phyloP scores from a whole-genome alignment of 257 asterid species.

The Vinca minor region DNA sequence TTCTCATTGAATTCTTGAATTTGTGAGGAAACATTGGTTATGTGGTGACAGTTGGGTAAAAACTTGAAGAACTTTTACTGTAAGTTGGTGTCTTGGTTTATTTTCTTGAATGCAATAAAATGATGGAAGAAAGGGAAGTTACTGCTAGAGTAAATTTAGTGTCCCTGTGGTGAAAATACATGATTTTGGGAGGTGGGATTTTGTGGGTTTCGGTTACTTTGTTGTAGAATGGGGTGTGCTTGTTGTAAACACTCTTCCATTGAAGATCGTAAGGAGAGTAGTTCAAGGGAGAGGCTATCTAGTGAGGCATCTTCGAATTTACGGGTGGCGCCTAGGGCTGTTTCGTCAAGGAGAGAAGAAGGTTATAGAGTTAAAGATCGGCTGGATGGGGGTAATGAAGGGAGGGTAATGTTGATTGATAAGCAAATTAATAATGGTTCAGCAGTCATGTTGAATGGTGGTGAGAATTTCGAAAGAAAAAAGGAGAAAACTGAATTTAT shows the following conservation, averaged over 20 bases:
- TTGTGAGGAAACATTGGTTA: conserved; percentile 7
- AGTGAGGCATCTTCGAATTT: conserved; percentile 41
- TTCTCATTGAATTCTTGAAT: conserved; percentile 15
- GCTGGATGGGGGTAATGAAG: conserved; percentile 48
- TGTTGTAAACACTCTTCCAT: conserved; percentile 75
- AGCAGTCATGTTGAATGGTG: conserved; percentile 38
- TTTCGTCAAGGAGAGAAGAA: conserved; percentile 63
- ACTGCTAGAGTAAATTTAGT: conserved; percentile 24
- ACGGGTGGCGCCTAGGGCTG: conserved; percentile 39
- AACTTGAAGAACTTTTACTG: conserved; percentile 21
- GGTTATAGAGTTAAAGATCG: conserved; percentile 46
- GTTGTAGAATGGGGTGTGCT: conserved; percentile 59
- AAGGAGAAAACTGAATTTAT: no score
- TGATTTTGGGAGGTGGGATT: conserved; percentile 38
- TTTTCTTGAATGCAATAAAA: conserved; percentile 20
- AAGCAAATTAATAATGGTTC: conserved; percentile 65
- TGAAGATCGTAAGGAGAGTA: conserved; percentile 66
- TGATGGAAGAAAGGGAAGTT: conserved; percentile 41
- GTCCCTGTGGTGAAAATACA: conserved; percentile 17
- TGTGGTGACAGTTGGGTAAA: conserved; percentile 6
- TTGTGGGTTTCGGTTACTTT: conserved; percentile 27
- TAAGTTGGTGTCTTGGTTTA: conserved; percentile 24
- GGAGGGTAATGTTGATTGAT: conserved; percentile 47
- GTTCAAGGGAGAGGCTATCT: conserved; percentile 59
- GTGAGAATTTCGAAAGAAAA: no score